phyloP scores from a whole-genome alignment of 257 asterid genomes.

The Solanum bulbocastanum region DNA sequence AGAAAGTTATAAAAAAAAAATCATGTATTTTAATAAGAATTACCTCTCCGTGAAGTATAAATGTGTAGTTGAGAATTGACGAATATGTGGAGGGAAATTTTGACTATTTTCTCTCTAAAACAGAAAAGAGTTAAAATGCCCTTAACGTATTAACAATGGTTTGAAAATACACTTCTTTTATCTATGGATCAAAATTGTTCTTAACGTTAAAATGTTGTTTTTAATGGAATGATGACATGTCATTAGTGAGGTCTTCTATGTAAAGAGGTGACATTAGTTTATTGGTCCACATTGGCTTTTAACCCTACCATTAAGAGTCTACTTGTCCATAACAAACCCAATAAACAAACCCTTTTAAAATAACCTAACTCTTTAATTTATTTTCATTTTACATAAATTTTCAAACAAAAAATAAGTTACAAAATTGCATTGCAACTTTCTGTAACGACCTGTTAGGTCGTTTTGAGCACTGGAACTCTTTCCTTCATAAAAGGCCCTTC shows the following conservation, averaged over 20 bases:
- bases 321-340: background rate
- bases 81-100: no score
- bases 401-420: background rate
- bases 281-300: background rate
- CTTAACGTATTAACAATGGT: background rate
- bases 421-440: background rate
- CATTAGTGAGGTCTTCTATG: background rate
- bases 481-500: background rate
- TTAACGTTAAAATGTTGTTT: background rate
- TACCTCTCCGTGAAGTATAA: no score
- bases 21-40: no score
- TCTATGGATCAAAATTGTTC: no score
- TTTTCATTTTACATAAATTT: background rate
- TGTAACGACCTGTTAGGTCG: background rate
- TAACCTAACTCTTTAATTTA: background rate
- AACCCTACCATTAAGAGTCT: background rate
- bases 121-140: background rate
- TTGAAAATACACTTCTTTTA: background rate
- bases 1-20: no score
- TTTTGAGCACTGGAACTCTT: background rate
- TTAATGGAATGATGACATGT: background rate
- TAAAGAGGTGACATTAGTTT: background rate
- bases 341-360: background rate
- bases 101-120: background rate
- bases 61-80: no score